phyloP scores from a whole-genome alignment of 2,329 filamentous ascomycete species.

The Fusarium pseudograminearum region DNA sequence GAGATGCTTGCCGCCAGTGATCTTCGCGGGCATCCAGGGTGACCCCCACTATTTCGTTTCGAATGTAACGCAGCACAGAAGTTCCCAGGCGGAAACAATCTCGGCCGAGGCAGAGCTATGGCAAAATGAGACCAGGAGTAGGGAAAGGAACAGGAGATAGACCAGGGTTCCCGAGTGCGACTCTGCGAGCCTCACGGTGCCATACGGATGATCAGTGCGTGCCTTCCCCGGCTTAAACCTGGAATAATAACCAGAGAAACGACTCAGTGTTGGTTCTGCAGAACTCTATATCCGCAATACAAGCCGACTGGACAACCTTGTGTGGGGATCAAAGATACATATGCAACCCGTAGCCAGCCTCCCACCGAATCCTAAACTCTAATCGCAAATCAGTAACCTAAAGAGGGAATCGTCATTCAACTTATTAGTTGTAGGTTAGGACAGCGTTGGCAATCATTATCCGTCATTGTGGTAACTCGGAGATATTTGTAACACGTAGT shows the following conservation, averaged over 20 bases:
- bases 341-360: slow-evolving; percentile 35
- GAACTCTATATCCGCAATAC: slow-evolving; percentile 29
- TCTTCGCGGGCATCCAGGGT: slow-evolving; percentile 34
- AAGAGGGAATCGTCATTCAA: slow-evolving; percentile 24
- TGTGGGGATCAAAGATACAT: slow-evolving; percentile 28
- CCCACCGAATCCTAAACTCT: slow-evolving; percentile 37
- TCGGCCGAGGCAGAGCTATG: slow-evolving; percentile 26
- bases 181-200: slow-evolving; percentile 28
- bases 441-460: slow-evolving; percentile 18
- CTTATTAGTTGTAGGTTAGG: slow-evolving; percentile 19
- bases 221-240: slow-evolving; percentile 32
- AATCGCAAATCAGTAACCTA: slow-evolving; percentile 20
- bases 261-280: slow-evolving; percentile 30
- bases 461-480: slow-evolving; percentile 18
- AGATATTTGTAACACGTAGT: neutral
- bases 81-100: slow-evolving; percentile 24
- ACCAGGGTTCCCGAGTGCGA: slow-evolving; percentile 19
- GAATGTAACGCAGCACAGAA: slow-evolving; percentile 19
- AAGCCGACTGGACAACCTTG: slow-evolving; percentile 29
- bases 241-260: slow-evolving; percentile 32
- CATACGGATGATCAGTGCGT: slow-evolving; percentile 31
- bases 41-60: slow-evolving; percentile 28
- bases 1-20: slow-evolving; percentile 26
- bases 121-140: neutral
- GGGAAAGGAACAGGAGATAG: neutral